phyloP scores from a whole-genome alignment of 2,329 filamentous ascomycete species.

The Chlorencoelia australis region DNA sequence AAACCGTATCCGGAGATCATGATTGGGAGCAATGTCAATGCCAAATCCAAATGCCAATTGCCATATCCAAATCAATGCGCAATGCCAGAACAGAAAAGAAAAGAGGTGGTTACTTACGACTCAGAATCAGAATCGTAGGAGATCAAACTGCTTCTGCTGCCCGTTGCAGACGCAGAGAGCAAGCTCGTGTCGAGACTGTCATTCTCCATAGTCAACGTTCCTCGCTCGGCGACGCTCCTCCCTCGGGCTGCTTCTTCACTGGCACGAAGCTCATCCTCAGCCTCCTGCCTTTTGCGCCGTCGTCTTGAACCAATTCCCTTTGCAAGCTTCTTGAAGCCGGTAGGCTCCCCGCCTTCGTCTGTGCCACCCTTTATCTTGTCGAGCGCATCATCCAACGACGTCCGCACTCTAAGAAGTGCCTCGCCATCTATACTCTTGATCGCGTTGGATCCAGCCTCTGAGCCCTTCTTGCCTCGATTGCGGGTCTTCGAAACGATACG shows the following conservation, averaged over 20 bases:
- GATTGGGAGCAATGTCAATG: no score
- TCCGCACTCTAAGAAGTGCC: constrained; percentile 12
- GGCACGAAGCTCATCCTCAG: constrained; percentile 30
- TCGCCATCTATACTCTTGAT: constrained; percentile 21
- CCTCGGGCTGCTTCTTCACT: constrained; percentile 28
- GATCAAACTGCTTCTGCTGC: constrained; percentile 22
- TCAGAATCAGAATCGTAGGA: constrained; percentile 26
- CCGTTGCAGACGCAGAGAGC: constrained; percentile 7
- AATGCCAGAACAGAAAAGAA: no score
- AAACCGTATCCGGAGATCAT: no score
- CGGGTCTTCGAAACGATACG: constrained; percentile 22
- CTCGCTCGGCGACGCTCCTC: constrained; percentile 25
- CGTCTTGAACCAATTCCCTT: constrained; percentile 41
- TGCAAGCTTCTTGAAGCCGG: constrained; percentile 40
- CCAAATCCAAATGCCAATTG: neutral
- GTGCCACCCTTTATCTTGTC: constrained; percentile 18
- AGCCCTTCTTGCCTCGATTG: constrained; percentile 11
- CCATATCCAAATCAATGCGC: no score
- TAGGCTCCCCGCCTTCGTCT: constrained; percentile 19
- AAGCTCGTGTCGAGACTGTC: constrained; percentile 10
- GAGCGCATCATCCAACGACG: constrained; percentile 16
- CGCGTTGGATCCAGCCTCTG: constrained; percentile 20
- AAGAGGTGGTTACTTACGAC: constrained; percentile 23
- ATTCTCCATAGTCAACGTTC: constrained; percentile 24
- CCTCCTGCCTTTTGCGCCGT: constrained; percentile 34